These are phyloP conservation scores for Alnus glutinosa DNA, from an alignment of 306 rosid species.

Conservation along the genomic window DNA sequence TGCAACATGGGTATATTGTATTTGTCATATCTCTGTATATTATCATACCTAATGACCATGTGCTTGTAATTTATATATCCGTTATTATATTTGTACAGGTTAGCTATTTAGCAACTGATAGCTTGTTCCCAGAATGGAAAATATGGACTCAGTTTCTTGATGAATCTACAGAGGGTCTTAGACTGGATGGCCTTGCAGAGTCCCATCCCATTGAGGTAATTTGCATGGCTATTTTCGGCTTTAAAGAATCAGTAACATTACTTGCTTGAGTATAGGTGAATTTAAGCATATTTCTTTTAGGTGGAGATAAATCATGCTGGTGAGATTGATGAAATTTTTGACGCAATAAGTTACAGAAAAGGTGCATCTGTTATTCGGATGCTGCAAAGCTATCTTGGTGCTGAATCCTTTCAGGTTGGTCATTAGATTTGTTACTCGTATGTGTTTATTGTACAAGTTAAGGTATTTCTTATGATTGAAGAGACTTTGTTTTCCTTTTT, in stretches of 20 bases:
- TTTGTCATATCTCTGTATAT: slow-evolving; percentile 15
- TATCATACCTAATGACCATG: neutral
- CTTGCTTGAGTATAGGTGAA: slow-evolving; percentile 1
- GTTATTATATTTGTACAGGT: slow-evolving; percentile 49
- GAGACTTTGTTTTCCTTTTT: neutral
- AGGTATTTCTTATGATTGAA: neutral
- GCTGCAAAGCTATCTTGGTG: slow-evolving; percentile 97
- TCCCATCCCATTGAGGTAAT: slow-evolving; percentile 69
- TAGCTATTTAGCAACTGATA: slow-evolving; percentile 88
- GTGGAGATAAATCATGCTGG: slow-evolving; percentile 88
- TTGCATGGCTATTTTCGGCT: neutral
- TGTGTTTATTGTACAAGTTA: neutral
- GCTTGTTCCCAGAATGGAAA: slow-evolving; percentile 90
- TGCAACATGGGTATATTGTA: slow-evolving; percentile 86
- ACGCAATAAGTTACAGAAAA: slow-evolving; percentile 86
- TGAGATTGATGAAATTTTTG: slow-evolving; percentile 95
- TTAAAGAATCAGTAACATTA: slow-evolving; percentile 11
- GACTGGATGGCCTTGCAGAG: slow-evolving; percentile 86
- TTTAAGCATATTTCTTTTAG: slow-evolving; percentile 43
- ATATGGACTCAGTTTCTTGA: slow-evolving; percentile 94
- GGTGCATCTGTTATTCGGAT: slow-evolving; percentile 96
- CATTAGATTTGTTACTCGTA: slow-evolving; percentile 20
- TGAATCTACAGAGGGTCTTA: slow-evolving; percentile 75
- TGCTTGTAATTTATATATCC: slow-evolving; percentile 7
- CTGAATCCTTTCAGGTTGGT: slow-evolving; percentile 83